Base-by-base conservation (phyloP, 192 early-diverging fungal species). In the Backusella westeae region DNA sequence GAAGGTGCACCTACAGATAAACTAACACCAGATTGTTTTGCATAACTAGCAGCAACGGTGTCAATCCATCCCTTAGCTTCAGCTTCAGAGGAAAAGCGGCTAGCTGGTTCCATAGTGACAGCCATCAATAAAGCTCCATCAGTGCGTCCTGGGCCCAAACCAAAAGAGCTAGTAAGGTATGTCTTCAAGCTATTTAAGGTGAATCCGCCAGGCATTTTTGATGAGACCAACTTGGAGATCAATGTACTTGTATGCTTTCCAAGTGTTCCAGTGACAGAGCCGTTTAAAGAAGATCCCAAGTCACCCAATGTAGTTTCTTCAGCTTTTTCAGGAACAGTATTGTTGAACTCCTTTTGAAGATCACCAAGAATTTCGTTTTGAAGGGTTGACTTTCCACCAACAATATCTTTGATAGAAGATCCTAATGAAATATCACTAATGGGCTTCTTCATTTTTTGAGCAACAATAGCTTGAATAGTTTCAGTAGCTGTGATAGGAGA, bases 331-430 rank as follows among this genome's bases (percentile, higher is more conserved):
- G 95, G 93, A 49, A 94, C 85, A 71, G 85, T 87, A 69, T 87
- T 89, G 44, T 89, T 90, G 83, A 97, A 96, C 82, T 98, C 97
- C 78, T 95, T 96, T 75, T 93, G 94, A 46, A 98, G 81, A 80
- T 98, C 97, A 81, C 97, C 97, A 71, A 97, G 85, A 49, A 98
- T 95, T 78, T 98, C 97, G 86, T 98, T 98, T 78, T 98, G 96
- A 21, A 98, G 86, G n/a, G 97, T 98, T 19, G 94, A 95, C 82
- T 98, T 98, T 77, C 97, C 97, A 39, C 93, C 96, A 49, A 97
- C 96, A 52, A 98, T 89, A 72, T 98, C 96, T 85, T 96, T 97
- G 88, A 92, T 96, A 78, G 87, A 90, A 89, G 94, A 96, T 77
- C 82, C 75, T 34, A 90, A 83, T 15, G 91, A 82, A 46, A 98